Percentiles rank a stretch among this genome's conserved stretches.
phyloP scores from a whole-genome alignment of 768 basidiomycete species.

The Leccinum variicolor region DNA sequence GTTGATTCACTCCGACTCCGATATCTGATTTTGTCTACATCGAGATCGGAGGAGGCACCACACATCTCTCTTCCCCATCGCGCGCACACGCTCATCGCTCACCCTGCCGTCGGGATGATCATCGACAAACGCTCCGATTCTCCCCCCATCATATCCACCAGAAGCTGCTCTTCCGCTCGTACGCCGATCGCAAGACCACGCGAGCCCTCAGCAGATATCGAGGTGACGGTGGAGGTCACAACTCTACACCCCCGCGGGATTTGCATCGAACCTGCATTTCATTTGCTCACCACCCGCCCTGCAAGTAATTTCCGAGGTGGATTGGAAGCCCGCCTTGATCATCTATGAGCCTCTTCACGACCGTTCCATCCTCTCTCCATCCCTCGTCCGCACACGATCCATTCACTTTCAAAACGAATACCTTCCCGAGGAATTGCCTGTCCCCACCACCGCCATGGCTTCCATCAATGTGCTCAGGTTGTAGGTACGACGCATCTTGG shows the following conservation, averaged over 20 bases:
- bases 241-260: slow-evolving; percentile 68
- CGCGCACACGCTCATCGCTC: not conserved
- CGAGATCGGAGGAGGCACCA: slow-evolving; percentile 92
- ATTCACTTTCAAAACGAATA: slow-evolving; percentile 59
- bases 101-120: slow-evolving; percentile 70
- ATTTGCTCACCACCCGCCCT: slow-evolving; percentile 75
- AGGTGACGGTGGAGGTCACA: slow-evolving; percentile 68
- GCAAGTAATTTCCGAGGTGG: slow-evolving; percentile 62
- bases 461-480: slow-evolving; percentile 69
- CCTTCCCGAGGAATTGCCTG: slow-evolving; percentile 71
- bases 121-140: slow-evolving; percentile 80
- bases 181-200: slow-evolving; percentile 56
- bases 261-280: slow-evolving; percentile 70
- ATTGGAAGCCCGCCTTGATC: slow-evolving; percentile 58
- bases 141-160: slow-evolving; percentile 50
- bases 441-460: slow-evolving; percentile 57
- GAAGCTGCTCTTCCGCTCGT: slow-evolving; percentile 60
- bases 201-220: slow-evolving; percentile 70
- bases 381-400: not conserved
- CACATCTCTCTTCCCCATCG: slow-evolving; percentile 37
- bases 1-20: slow-evolving; percentile 19
- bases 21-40: slow-evolving; percentile 55
- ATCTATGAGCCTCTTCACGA: slow-evolving; percentile 91
- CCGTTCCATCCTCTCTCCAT: slow-evolving; percentile 22
- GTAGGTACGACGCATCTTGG: not conserved